A percentile compares a stretch with the other conserved stretches of the same genome.
These are phyloP conservation scores for Cetradonia linearis DNA, from an alignment of 495 filamentous ascomycete species.

Conservation along the genomic window DNA sequence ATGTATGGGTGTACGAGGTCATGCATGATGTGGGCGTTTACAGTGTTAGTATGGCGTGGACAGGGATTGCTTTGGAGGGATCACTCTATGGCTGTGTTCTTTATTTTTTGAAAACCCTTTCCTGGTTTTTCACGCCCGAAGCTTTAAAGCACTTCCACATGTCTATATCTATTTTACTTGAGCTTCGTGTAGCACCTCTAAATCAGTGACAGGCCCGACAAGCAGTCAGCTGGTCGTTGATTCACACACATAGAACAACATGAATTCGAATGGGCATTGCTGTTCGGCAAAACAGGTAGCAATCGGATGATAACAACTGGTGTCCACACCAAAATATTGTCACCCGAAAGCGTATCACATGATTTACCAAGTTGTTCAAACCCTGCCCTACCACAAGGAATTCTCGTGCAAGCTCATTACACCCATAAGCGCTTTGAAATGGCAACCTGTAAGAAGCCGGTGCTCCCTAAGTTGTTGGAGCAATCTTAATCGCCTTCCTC, in stretches of 20 bases:
- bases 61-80: neutral
- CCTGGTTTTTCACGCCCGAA: neutral
- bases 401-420: too few species aligned
- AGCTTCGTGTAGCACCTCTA: neutral
- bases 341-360: too few species aligned
- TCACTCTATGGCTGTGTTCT: neutral
- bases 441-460: too few species aligned
- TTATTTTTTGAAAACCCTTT: neutral
- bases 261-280: neutral
- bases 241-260: neutral
- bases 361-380: too few species aligned
- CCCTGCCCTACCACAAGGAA: too few species aligned
- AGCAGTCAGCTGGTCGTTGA: neutral
- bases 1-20: conserved; percentile 34
- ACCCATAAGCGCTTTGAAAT: too few species aligned
- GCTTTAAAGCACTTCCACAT: too few species aligned
- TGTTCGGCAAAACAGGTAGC: neutral
- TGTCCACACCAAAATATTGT: too few species aligned
- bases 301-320: too few species aligned
- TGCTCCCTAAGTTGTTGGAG: too few species aligned
- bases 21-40: neutral
- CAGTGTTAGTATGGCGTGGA: neutral
- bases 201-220: neutral
- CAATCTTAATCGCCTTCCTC: too few species aligned
- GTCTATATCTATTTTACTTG: neutral